phyloP scores from a whole-genome alignment of 2,329 filamentous ascomycete genomes.

The Scedosporium minutisporum region DNA sequence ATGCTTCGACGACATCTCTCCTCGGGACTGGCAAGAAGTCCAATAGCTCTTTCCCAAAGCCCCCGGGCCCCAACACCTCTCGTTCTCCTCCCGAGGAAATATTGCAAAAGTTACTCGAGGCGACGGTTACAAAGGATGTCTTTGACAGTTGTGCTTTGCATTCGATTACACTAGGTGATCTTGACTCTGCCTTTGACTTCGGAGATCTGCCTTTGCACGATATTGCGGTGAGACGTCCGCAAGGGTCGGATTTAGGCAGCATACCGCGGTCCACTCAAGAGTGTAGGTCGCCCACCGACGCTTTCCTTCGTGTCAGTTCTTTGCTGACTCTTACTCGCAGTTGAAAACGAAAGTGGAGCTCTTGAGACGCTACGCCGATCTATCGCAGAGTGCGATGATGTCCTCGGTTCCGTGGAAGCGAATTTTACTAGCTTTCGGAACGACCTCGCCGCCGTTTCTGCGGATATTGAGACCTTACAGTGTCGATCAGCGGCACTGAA shows the following conservation, averaged over 20 bases:
- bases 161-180: slow-evolving; percentile 32
- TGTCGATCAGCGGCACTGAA: slow-evolving; percentile 75
- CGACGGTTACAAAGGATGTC: slow-evolving; percentile 12
- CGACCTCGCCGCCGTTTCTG: slow-evolving; percentile 83
- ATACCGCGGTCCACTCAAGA: slow-evolving; percentile 58
- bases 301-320: neutral
- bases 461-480: slow-evolving; percentile 91
- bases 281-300: slow-evolving; percentile 36
- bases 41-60: slow-evolving; percentile 61
- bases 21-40: slow-evolving; percentile 52
- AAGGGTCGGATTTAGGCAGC: slow-evolving; percentile 8
- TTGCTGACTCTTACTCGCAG: slow-evolving; percentile 28
- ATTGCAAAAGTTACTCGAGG: slow-evolving; percentile 40
- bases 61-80: slow-evolving; percentile 40
- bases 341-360: slow-evolving; percentile 70
- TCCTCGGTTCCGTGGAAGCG: slow-evolving; percentile 83
- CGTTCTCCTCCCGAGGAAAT: slow-evolving; percentile 63
- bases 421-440: slow-evolving; percentile 90
- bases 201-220: slow-evolving; percentile 65
- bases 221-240: slow-evolving; percentile 36
- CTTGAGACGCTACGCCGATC: slow-evolving; percentile 87
- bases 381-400: slow-evolving; percentile 83
- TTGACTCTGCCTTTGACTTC: slow-evolving; percentile 68
- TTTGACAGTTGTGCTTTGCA: slow-evolving; percentile 5
- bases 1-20: slow-evolving; percentile 68